These are phyloP conservation scores for Didymella arachidicola DNA, from an alignment of 2,329 filamentous ascomycete species.

Conservation along the genomic window DNA sequence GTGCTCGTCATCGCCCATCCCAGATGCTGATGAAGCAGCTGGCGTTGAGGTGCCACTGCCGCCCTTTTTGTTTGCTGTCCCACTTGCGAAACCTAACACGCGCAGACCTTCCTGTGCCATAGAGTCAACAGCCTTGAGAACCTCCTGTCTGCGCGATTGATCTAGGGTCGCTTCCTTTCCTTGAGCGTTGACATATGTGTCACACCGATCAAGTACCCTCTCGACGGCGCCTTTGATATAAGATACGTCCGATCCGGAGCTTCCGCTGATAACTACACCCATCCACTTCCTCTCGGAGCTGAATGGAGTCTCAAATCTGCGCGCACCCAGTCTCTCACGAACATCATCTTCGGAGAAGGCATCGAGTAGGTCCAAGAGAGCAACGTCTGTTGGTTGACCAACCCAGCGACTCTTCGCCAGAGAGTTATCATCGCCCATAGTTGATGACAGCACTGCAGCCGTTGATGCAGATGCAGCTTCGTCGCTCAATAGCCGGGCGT, in stretches of 20 bases:
- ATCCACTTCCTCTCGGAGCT: constrained; percentile 99
- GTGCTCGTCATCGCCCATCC: constrained; percentile 68
- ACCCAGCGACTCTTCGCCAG: constrained; percentile 87
- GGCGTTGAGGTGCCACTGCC: constrained; percentile 46
- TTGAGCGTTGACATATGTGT: constrained; percentile 86
- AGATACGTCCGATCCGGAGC: constrained; percentile 75
- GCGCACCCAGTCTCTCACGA: constrained; percentile 81
- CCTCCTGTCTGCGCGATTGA: constrained; percentile 74
- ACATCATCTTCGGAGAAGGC: constrained; percentile 90
- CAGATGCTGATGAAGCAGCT: constrained; percentile 31
- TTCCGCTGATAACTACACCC: constrained; percentile 79
- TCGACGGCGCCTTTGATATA: constrained; percentile 97
- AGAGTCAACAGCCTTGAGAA: constrained; percentile 77
- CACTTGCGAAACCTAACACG: constrained; percentile 93
- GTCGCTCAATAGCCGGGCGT: constrained; percentile 79
- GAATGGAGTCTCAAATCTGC: constrained; percentile 88
- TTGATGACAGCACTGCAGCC: constrained; percentile 85
- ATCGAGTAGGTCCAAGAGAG: constrained; percentile 93
- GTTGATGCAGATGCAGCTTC: constrained; percentile 75
- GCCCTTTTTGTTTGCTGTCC: constrained; percentile 59
- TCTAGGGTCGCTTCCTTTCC: constrained; percentile 88
- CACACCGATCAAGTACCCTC: constrained; percentile 82
- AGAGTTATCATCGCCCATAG: constrained; percentile 68
- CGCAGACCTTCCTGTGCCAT: constrained; percentile 91
- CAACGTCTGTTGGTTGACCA: constrained; percentile 95